A percentile compares a stretch with the other conserved stretches of the same genome.
phyloP scores from a whole-genome alignment of 2,329 filamentous ascomycete genomes.

The Fusarium multiceps region DNA sequence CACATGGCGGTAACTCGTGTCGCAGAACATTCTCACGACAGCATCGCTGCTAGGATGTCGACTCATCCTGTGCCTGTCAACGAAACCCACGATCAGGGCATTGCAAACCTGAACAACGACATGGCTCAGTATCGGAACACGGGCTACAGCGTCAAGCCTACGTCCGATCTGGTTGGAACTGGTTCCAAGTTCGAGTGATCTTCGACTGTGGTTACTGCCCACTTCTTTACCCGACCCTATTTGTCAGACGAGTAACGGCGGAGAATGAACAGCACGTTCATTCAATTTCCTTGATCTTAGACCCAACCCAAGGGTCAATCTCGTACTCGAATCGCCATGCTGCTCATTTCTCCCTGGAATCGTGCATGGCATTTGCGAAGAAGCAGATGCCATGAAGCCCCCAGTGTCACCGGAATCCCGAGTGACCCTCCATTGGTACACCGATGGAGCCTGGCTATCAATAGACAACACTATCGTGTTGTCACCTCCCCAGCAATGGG shows the following conservation, averaged over 20 bases:
- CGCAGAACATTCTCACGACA: not conserved
- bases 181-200: constrained; percentile 15
- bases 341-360: not conserved
- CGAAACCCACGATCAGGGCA: not conserved
- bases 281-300: not conserved
- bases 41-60: constrained; percentile 7
- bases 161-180: not conserved
- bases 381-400: not conserved
- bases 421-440: not conserved
- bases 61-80: not conserved
- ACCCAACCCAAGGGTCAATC: not conserved
- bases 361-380: not conserved
- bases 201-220: not conserved
- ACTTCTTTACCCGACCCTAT: not conserved
- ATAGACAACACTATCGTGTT: not conserved
- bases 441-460: not conserved
- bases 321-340: not conserved
- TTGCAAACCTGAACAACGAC: constrained; percentile 4
- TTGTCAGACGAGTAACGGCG: not conserved
- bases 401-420: not conserved
- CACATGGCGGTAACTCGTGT: not conserved
- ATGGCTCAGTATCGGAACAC: constrained; percentile 8
- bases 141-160: not conserved
- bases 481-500: not conserved
- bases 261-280: not conserved